Evolutionary conservation across 371 early-diverging fungal species (phyloP).

Genomic region (Rhizomucor pusillus): DNA sequence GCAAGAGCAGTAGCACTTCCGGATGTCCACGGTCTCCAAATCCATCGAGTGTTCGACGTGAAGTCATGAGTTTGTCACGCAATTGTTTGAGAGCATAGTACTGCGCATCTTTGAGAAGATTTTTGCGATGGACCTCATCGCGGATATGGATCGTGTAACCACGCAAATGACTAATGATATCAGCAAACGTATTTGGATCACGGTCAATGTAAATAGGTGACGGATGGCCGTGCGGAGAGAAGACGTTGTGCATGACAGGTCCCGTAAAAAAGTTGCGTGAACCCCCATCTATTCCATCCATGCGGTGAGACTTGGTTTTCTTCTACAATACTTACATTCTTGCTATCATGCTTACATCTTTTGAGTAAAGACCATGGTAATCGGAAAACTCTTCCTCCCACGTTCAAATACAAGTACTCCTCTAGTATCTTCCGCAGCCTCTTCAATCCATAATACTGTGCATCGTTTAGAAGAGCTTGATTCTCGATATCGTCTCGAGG

Average conservation of each 20-base stretch:
- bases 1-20: constrained; percentile 39
- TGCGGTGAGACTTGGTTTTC: neutral
- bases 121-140: constrained; percentile 60
- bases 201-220: constrained; percentile 57
- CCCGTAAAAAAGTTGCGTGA: constrained; percentile 44
- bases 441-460: constrained; percentile 50
- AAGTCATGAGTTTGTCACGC: constrained; percentile 48
- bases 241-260: constrained; percentile 30
- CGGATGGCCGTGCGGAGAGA: constrained; percentile 24
- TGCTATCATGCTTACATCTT: constrained; percentile 21
- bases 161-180: constrained; percentile 57
- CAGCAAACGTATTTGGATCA: constrained; percentile 60
- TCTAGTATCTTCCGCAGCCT: constrained; percentile 43
- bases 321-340: neutral
- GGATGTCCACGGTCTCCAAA: constrained; percentile 30
- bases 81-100: constrained; percentile 58
- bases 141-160: constrained; percentile 60
- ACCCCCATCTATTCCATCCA: constrained; percentile 20
- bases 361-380: constrained; percentile 38
- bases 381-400: constrained; percentile 43
- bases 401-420: constrained; percentile 44
- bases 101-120: constrained; percentile 59
- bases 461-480: constrained; percentile 51
- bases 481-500: constrained; percentile 48
- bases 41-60: constrained; percentile 39